Evolutionary conservation across 2,329 filamentous ascomycete species (phyloP).

Genomic region (Fusarium pseudograminearum): DNA sequence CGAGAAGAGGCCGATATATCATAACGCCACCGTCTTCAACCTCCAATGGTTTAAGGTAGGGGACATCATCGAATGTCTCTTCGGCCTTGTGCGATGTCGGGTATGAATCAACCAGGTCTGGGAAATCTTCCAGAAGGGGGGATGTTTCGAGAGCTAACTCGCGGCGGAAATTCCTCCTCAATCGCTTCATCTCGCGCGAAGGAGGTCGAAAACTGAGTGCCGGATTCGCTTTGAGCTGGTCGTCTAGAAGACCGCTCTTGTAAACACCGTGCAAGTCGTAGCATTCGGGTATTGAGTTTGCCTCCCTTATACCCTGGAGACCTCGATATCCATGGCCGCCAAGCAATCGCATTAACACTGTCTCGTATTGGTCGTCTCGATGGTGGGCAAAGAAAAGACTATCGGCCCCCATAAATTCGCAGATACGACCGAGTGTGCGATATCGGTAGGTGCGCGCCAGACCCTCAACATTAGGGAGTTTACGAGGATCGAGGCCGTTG

Average conservation of each 20-base stretch:
- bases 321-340: constrained; percentile 76
- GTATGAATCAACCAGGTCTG: constrained; percentile 47
- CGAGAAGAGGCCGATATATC: constrained; percentile 76
- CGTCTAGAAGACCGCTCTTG: constrained; percentile 70
- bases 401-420: constrained; percentile 62
- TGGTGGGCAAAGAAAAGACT: constrained; percentile 87
- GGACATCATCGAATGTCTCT: constrained; percentile 38
- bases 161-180: constrained; percentile 48
- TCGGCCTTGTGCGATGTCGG: constrained; percentile 41
- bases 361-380: constrained; percentile 91
- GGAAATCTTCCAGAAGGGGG: constrained; percentile 19
- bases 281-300: constrained; percentile 84
- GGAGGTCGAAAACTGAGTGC: constrained; percentile 55
- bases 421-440: constrained; percentile 73
- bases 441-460: constrained; percentile 81
- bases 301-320: constrained; percentile 74
- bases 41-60: constrained; percentile 52
- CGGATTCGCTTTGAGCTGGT: constrained; percentile 54
- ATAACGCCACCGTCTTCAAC: constrained; percentile 75
- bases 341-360: constrained; percentile 81
- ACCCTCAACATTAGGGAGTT: constrained; percentile 77
- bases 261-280: constrained; percentile 78
- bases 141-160: constrained; percentile 44
- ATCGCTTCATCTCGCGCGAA: constrained; percentile 46
- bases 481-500: constrained; percentile 48